These are phyloP conservation scores for Pistacia vera DNA, from an alignment of 345 rosid genomes.

Conservation along the genomic window DNA sequence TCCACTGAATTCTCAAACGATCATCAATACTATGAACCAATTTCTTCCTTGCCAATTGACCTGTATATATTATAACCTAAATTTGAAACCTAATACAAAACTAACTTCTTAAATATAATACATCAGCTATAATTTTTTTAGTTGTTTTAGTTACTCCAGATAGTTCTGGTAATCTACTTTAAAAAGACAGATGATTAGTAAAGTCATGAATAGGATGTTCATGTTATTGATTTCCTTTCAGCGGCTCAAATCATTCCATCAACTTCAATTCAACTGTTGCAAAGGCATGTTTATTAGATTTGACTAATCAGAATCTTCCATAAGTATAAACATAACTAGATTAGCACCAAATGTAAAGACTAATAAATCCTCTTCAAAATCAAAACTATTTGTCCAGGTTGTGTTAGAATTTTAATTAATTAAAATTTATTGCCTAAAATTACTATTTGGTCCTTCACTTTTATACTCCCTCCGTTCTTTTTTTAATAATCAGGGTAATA, in stretches of 20 bases:
- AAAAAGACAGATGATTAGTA: too few relatives aligned
- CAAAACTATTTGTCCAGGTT: background rate
- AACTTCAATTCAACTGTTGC: background rate
- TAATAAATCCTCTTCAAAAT: background rate
- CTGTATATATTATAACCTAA: background rate
- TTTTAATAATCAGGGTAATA: too few relatives aligned
- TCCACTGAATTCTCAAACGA: too few relatives aligned
- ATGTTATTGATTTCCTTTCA: background rate
- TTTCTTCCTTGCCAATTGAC: constrained; percentile 1
- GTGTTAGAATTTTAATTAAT: too few relatives aligned
- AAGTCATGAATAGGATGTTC: background rate
- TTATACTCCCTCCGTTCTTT: too few relatives aligned
- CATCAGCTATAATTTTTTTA: too few relatives aligned
- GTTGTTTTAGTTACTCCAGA: background rate
- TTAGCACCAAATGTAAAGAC: background rate
- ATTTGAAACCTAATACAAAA: background rate
- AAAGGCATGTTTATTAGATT: constrained; percentile 8
- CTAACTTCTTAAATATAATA: too few relatives aligned
- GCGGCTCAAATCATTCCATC: constrained; percentile 18
- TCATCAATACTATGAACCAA: background rate
- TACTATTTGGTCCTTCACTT: too few relatives aligned
- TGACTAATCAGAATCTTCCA: background rate
- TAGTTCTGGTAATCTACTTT: background rate
- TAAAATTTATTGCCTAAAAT: too few relatives aligned
- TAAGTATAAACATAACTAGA: background rate